Evolutionary conservation across 352 stramenopile species (phyloP), one percentile per base, ranked within the genome.

Genomic region (Globisporangium polare): DNA sequence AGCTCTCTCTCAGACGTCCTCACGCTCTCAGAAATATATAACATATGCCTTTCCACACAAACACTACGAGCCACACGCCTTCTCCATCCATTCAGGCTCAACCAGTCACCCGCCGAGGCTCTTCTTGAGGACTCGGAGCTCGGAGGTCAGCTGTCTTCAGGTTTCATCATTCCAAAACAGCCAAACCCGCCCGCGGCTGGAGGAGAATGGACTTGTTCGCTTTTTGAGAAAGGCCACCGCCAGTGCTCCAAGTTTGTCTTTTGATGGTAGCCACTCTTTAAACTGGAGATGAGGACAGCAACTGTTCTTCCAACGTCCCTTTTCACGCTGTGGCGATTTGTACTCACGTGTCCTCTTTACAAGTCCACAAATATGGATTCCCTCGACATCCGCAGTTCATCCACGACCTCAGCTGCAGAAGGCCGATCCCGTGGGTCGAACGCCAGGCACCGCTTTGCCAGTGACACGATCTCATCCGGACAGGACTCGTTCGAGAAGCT

Each of bases 401-500:
- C 15, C 12, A n/a, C 37, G 5, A 42, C 13, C 13, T 42, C 37
- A 18, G 15, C 37, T n/a, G 37, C 37, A n/a, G 37, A 42, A 42
- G 37, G 37, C 37, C 37, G 37, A 42, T 42, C 37, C n/a, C 37
- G 37, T 42, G 37, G 37, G 37, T 42, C 37, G 37, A 42, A 6
- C 37, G 37, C 37, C 37, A 42, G 37, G 12, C 37, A 42, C 6
- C 13, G 12, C 37, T 42, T n/a, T 5, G 12, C 37, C 37, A 42
- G 37, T n/a, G 13, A 42, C 37, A 31, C 33, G 6, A 64, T 33
- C 24, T 18, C 15, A 0, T 24, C 3, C 3, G 58, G 58, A 12
- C 58, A 64, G 1, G 22, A 45, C 0, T 37, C 49, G 3, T 42
- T 58, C 33, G 37, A 18, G 12, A 83, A 77, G 3, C 63, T 70